Evolutionary conservation across 495 filamentous ascomycete genomes (phyloP).

Genomic region (Stereocaulon alpinum): DNA sequence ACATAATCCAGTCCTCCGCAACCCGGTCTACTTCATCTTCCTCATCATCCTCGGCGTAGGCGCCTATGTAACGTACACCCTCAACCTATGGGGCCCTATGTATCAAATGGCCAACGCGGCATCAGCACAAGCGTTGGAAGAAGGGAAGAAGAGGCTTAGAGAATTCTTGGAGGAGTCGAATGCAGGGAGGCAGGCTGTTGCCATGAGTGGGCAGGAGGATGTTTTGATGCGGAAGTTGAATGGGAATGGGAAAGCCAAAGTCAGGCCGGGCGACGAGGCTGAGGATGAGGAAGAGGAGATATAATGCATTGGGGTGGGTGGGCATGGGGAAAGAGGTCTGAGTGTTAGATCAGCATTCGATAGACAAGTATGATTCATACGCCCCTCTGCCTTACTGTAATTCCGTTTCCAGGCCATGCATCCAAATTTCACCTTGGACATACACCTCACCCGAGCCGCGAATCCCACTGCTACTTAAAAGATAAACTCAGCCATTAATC

Average conservation of each 20-base stretch:
- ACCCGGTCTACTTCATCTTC: constrained; percentile 85
- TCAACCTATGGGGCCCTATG: constrained; percentile 95
- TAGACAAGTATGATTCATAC: neutral
- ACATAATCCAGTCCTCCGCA: constrained; percentile 60
- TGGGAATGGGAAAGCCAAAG: constrained; percentile 42
- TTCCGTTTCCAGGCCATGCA: no score
- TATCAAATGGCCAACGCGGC: constrained; percentile 88
- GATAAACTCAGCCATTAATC: no score
- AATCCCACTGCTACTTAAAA: no score
- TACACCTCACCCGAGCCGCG: no score
- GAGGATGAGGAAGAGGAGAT: constrained; percentile 42
- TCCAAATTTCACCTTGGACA: no score
- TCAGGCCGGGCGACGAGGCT: constrained; percentile 24
- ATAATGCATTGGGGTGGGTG: constrained; percentile 16
- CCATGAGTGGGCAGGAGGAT: constrained; percentile 47
- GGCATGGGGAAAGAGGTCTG: neutral
- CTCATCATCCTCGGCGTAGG: constrained; percentile 63
- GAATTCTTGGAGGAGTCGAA: constrained; percentile 78
- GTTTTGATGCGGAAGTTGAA: constrained; percentile 52
- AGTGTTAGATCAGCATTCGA: neutral
- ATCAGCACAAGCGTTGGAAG: constrained; percentile 69
- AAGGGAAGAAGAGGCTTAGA: constrained; percentile 77
- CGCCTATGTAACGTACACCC: constrained; percentile 79
- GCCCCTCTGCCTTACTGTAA: no score
- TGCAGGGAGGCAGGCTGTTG: constrained; percentile 68